These are phyloP conservation scores for Xerocomus spinulosus DNA, from an alignment of 768 basidiomycete genomes.

Conservation along the genomic window DNA sequence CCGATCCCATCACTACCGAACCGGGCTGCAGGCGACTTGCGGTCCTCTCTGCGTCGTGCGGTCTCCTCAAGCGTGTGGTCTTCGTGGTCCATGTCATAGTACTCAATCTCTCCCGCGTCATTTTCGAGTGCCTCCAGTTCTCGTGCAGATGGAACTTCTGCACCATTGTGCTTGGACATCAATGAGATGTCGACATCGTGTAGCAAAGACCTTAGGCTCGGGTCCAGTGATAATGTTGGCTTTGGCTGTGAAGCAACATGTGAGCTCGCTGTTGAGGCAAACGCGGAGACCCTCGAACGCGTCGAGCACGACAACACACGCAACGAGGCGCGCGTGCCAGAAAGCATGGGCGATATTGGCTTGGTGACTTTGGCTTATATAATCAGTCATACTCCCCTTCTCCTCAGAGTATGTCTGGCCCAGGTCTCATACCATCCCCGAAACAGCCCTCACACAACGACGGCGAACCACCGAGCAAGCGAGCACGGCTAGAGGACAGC, in stretches of 20 bases:
- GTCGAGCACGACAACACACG: slow-evolving; percentile 21
- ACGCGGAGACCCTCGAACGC: slow-evolving; percentile 20
- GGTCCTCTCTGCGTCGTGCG: slow-evolving; percentile 31
- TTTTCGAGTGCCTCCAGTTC: slow-evolving; percentile 54
- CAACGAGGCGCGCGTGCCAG: slow-evolving; percentile 20
- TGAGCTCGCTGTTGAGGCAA: slow-evolving; percentile 31
- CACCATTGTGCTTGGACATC: slow-evolving; percentile 30
- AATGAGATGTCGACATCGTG: slow-evolving; percentile 67
- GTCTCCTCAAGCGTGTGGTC: slow-evolving; percentile 27
- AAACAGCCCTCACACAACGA: slow-evolving; percentile 5
- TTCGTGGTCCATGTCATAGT: slow-evolving; percentile 33
- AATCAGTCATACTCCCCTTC: slow-evolving; percentile 7
- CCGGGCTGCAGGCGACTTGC: slow-evolving; percentile 76
- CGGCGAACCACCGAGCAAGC: slow-evolving; percentile 29
- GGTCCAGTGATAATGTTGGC: slow-evolving; percentile 59
- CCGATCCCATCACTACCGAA: slow-evolving; percentile 76
- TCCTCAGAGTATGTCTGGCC: slow-evolving; percentile 11
- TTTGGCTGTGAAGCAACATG: slow-evolving; percentile 44
- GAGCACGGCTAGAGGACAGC: slow-evolving; percentile 22
- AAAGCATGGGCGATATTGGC: slow-evolving; percentile 22
- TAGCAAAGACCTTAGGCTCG: slow-evolving; percentile 57
- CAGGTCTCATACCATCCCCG: slow-evolving; percentile 7
- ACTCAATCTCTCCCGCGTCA: slow-evolving; percentile 29
- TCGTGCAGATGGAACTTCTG: slow-evolving; percentile 32
- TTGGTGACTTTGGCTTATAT: slow-evolving; percentile 26